Evolutionary conservation across 2,329 filamentous ascomycete species (phyloP).

Genomic region (Diaporthe australafricana): DNA sequence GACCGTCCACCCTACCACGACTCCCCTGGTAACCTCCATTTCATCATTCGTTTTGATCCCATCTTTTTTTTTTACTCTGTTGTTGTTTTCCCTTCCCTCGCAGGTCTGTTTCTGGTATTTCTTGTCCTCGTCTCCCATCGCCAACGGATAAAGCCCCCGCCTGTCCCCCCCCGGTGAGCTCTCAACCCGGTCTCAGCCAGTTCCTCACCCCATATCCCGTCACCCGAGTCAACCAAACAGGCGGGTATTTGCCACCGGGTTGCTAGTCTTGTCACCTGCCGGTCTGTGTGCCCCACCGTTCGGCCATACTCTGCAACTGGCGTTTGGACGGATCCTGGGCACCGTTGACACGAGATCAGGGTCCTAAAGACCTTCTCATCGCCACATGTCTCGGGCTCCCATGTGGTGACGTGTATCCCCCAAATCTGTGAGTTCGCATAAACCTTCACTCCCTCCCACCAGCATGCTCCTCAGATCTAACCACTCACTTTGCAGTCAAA

Average conservation of each 20-base stretch:
- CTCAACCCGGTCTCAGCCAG: conserved; percentile 28
- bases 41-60: conserved; percentile 36
- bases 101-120: conserved; percentile 23
- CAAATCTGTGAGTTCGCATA: conserved; percentile 31
- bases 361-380: conserved; percentile 36
- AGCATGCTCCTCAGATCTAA: conserved; percentile 1
- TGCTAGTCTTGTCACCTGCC: conserved; percentile 38
- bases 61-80: conserved; percentile 26
- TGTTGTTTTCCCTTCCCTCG: conserved; percentile 29
- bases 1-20: conserved; percentile 28
- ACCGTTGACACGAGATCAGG: conserved; percentile 39
- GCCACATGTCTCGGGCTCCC: conserved; percentile 36
- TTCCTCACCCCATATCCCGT: conserved; percentile 23
- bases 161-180: conserved; percentile 34
- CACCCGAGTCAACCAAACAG: conserved; percentile 29
- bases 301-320: conserved; percentile 37
- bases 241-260: conserved; percentile 38
- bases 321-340: conserved; percentile 34
- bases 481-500: conserved; percentile 17
- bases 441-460: conserved; percentile 2
- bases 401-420: conserved; percentile 37
- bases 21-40: conserved; percentile 29
- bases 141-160: conserved; percentile 15
- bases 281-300: conserved; percentile 37
- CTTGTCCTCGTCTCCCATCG: conserved; percentile 6